These are phyloP conservation scores for Ustilago trichophora DNA, from an alignment of 1,284 basidiomycete species.

Conservation along the genomic window DNA sequence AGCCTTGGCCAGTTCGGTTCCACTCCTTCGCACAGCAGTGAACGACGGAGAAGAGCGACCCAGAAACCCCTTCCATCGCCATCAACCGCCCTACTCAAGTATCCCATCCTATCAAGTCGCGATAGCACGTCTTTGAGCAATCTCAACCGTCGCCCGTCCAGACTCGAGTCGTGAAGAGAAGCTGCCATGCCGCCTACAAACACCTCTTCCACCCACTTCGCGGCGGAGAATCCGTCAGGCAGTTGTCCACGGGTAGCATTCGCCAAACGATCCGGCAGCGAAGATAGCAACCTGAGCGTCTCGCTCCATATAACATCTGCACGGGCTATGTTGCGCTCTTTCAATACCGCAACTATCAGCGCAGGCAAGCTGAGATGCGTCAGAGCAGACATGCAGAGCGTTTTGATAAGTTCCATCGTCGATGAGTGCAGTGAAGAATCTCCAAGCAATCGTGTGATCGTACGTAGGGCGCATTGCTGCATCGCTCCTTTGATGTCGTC, in stretches of 20 bases:
- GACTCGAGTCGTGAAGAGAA: background rate
- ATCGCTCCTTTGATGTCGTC: background rate
- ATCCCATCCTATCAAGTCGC: constrained; percentile 20
- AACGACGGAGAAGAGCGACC: constrained; percentile 3
- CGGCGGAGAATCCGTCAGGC: background rate
- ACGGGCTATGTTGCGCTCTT: constrained; percentile 13
- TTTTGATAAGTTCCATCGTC: background rate
- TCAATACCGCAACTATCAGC: background rate
- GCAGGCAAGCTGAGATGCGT: constrained; percentile 5
- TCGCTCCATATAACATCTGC: constrained; percentile 26
- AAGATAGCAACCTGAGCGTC: constrained; percentile 7
- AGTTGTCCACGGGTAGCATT: constrained; percentile 17
- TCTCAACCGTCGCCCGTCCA: background rate
- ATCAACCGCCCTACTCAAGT: constrained; percentile 9
- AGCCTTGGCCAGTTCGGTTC: constrained; percentile 2
- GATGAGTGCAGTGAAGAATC: background rate
- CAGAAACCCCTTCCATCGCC: constrained; percentile 12
- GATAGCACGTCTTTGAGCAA: constrained; percentile 6
- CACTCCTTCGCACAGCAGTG: background rate
- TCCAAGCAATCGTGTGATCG: constrained; percentile 9
- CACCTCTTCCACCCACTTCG: constrained; percentile 8
- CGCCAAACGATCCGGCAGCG: constrained; percentile 29
- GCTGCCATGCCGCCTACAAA: constrained; percentile 13
- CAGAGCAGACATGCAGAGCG: constrained; percentile 3
- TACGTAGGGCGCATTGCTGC: constrained; percentile 20